Percentiles rank a stretch among this genome's conserved stretches.
These are phyloP conservation scores for Silybum marianum DNA, from an alignment of 129 eudicot genomes.

Conservation along the genomic window DNA sequence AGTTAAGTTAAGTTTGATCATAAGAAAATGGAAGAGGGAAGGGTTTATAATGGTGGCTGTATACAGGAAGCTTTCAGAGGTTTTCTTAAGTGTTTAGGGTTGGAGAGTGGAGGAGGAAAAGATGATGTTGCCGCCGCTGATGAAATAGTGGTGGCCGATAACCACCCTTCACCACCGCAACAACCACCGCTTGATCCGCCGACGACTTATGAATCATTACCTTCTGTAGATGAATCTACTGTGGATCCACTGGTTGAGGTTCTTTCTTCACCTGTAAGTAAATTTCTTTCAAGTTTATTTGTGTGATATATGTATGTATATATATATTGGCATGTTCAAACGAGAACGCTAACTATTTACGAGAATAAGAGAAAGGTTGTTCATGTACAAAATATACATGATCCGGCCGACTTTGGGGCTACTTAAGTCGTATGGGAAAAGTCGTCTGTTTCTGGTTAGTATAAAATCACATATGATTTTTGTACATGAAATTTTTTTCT, in stretches of 20 bases:
- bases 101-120: constrained; percentile 15
- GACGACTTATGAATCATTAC: neutral
- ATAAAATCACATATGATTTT: too few relatives aligned
- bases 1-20: neutral
- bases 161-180: constrained; percentile 20
- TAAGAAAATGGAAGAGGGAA: constrained; percentile 9
- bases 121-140: neutral
- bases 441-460: too few relatives aligned
- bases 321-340: too few relatives aligned
- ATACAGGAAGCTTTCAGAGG: constrained; percentile 13
- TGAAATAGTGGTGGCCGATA: neutral
- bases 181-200: neutral
- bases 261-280: constrained; percentile 25
- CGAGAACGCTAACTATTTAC: too few relatives aligned
- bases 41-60: neutral
- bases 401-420: too few relatives aligned
- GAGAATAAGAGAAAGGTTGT: too few relatives aligned
- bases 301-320: neutral
- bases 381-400: too few relatives aligned
- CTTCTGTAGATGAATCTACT: neutral
- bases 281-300: neutral
- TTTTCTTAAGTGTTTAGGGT: constrained; percentile 21
- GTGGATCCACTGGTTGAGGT: constrained; percentile 21
- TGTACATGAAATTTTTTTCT: too few relatives aligned
- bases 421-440: too few relatives aligned